Evolutionary conservation across 208 protist genomes (phyloP).

Genomic region (Wallacemonas collosoma): DNA sequence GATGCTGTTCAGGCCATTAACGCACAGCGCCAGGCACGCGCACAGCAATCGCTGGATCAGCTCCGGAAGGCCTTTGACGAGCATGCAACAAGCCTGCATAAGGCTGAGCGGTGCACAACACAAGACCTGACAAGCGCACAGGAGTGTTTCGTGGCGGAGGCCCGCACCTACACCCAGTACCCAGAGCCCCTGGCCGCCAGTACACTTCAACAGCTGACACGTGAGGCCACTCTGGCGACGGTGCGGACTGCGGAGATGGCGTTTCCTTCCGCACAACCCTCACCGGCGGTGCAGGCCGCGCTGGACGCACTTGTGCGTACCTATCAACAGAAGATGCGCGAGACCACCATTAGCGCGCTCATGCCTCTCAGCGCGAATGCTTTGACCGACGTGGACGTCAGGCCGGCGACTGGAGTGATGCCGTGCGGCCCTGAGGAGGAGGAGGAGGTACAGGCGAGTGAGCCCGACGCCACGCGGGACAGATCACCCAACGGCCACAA

Average conservation of each 20-base stretch:
- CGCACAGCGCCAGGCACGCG: background rate
- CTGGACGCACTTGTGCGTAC: constrained; percentile 45
- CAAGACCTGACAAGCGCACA: constrained; percentile 27
- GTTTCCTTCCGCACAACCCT: constrained; percentile 41
- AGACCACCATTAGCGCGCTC: constrained; percentile 27
- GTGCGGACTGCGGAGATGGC: constrained; percentile 34
- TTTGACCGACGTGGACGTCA: too few species aligned
- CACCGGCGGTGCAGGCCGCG: constrained; percentile 28
- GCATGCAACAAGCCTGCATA: constrained; percentile 23
- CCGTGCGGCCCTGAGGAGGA: too few species aligned
- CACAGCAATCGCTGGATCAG: constrained; percentile 31
- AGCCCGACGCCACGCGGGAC: background rate
- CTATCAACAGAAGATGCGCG: constrained; percentile 23
- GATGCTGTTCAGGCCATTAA: background rate
- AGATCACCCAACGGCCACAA: background rate
- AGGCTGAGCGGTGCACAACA: constrained; percentile 16
- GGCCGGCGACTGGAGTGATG: too few species aligned
- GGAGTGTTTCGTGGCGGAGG: constrained; percentile 12
- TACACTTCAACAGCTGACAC: constrained; percentile 47
- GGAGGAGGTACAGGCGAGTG: too few species aligned
- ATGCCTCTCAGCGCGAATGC: constrained; percentile 23
- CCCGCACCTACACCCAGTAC: constrained; percentile 11
- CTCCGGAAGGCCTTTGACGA: constrained; percentile 25
- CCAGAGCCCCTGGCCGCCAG: constrained; percentile 23
- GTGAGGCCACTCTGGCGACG: constrained; percentile 44